phyloP scores from a whole-genome alignment of 192 early-diverging fungal species.

The Coemansia biformis region DNA sequence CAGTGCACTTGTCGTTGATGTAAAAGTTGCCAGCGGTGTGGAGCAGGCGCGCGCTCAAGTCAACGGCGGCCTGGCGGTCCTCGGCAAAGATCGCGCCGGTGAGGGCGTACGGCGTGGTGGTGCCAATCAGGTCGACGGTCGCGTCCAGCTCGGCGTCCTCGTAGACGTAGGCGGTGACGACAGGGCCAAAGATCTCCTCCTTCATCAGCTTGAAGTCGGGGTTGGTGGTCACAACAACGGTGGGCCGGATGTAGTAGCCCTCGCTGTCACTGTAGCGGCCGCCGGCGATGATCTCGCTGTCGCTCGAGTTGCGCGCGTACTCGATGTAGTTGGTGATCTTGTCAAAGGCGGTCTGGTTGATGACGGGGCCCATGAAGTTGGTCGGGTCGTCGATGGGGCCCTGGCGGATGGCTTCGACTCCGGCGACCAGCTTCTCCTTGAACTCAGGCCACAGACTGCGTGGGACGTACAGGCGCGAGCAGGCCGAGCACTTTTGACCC shows the following conservation, averaged over 20 bases:
- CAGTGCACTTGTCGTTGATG: constrained; percentile 98
- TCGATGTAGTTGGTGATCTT: constrained; percentile 91
- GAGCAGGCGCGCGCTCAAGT: constrained; percentile 69
- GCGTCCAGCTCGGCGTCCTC: constrained; percentile 71
- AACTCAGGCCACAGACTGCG: constrained; percentile 75
- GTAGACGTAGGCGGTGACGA: constrained; percentile 89
- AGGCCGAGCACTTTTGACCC: constrained; percentile 98
- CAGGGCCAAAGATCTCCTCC: constrained; percentile 98
- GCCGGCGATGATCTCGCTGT: constrained; percentile 83
- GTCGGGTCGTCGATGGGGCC: constrained; percentile 80
- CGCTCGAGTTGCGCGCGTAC: constrained; percentile 63
- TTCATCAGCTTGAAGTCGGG: constrained; percentile 77
- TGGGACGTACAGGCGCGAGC: constrained; percentile 86
- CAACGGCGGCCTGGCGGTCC: constrained; percentile 73
- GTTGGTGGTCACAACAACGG: constrained; percentile 81
- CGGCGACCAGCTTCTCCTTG: constrained; percentile 57
- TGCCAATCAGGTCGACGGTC: constrained; percentile 68
- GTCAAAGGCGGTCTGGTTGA: constrained; percentile 88
- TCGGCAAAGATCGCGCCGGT: constrained; percentile 89
- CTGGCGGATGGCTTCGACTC: constrained; percentile 72
- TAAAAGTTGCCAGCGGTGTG: constrained; percentile 97
- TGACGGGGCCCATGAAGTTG: constrained; percentile 86
- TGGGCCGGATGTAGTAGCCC: constrained; percentile 91
- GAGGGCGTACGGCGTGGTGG: constrained; percentile 80
- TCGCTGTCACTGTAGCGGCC: constrained; percentile 79